Base-by-base conservation (phyloP, 495 filamentous ascomycete species). In the Schizothecium vesticola region DNA sequence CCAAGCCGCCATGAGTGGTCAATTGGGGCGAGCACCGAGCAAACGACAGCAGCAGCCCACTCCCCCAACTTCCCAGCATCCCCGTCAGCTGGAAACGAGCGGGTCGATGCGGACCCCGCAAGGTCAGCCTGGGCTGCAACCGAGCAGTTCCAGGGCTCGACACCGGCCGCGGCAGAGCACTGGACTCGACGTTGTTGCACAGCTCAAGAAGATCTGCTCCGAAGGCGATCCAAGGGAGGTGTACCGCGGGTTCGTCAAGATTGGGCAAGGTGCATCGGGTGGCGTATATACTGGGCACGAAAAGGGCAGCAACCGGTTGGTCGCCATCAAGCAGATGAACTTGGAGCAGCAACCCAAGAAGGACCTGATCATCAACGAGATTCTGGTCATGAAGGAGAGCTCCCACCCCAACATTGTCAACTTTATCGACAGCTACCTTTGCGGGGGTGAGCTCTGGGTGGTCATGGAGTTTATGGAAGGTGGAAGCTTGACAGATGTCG, bases 391-490 rank as follows among this genome's bases (percentile, higher is more conserved):
- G 95, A 97, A 97, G 81, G 95, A 97, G 74, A 97, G 93, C 81
- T 94, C 92, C 63, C 95, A 99, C 78, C 93, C 91, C 77, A 99
- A 99, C 75, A 97, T 99, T 76, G 95, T 99, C 77, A 99, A 99
- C 76, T 99, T 97, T 80, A 91, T 97, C 80, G 95, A 97, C 82
- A 97, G 93, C 76, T 98, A 91, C 77, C 83, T 99, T 23, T 90
- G 93, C 51, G 85, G 86, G 4, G 88, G 94, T 22, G 95, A 99
- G 76, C 79, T 99, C 56, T 99, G 95, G 95, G 95, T 99, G 13
- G 93, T 98, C 28, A 99, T 99, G 95, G 95, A 99, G 77, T 99
- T 93, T 72, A 99, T 99, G 95, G 95, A 99, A 76, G 95, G 95
- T 59, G 95, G 95, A 36, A 97, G 93, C 81, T 80, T 99, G 77